A percentile compares a stretch with the other conserved stretches of the same genome.
Conservation (phyloP, 1,284 basidiomycete genomes). For the Athelia psychrophila region DNA sequence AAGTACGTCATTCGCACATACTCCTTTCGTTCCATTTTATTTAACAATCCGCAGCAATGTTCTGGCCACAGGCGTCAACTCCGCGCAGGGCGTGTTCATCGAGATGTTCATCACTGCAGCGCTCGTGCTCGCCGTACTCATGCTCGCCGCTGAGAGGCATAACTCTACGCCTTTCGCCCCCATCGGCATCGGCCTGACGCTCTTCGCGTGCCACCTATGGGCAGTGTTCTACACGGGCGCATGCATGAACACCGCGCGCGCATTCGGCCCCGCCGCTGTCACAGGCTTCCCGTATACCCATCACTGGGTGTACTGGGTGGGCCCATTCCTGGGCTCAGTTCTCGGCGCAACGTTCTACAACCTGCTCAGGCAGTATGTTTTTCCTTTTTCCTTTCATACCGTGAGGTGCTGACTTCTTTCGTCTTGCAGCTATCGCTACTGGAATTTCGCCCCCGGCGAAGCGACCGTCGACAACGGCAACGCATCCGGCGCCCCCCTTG, state of each 20-base stretch:
- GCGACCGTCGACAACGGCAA: constrained; percentile 36
- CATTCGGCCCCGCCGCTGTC: constrained; percentile 74
- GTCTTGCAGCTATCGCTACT: constrained; percentile 47
- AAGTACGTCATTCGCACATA: constrained; percentile 47
- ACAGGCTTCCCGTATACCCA: constrained; percentile 48
- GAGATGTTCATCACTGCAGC: constrained; percentile 69
- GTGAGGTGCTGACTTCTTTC: neutral
- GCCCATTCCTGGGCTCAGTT: constrained; percentile 57
- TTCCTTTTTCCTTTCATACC: neutral
- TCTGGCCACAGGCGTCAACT: constrained; percentile 47
- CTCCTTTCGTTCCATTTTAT: too few relatives aligned
- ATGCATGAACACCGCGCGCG: constrained; percentile 68
- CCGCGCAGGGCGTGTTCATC: constrained; percentile 63
- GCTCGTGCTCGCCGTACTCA: constrained; percentile 58
- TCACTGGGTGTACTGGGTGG: constrained; percentile 72
- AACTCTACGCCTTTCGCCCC: constrained; percentile 71
- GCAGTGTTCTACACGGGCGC: constrained; percentile 39
- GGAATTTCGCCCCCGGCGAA: constrained; percentile 51
- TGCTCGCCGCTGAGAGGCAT: constrained; percentile 71
- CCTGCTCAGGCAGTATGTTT: constrained; percentile 52
- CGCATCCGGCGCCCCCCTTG: constrained; percentile 36
- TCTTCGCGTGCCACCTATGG: constrained; percentile 66
- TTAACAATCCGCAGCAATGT: too few relatives aligned
- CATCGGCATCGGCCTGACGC: constrained; percentile 61
- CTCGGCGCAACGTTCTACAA: constrained; percentile 57